Conservation (phyloP, 2,329 filamentous ascomycete species). For the Pyrenophora seminiperda region DNA sequence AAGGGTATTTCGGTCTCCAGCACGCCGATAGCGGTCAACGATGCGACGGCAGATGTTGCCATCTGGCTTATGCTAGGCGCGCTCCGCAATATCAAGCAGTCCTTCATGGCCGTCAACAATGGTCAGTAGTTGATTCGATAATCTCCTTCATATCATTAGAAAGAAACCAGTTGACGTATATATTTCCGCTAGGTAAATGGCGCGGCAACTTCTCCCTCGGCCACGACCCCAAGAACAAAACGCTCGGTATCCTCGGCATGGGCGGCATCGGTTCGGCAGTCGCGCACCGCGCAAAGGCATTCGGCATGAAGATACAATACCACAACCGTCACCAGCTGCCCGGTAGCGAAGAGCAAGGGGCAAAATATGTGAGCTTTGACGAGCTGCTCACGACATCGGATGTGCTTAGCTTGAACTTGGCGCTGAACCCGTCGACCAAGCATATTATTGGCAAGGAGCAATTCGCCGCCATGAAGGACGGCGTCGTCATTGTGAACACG, state of each 20-base stretch:
- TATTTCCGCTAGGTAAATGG: slow-evolving; percentile 45
- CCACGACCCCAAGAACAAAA: slow-evolving; percentile 59
- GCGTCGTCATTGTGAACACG: slow-evolving; percentile 63
- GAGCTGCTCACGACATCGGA: slow-evolving; percentile 60
- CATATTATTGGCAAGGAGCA: slow-evolving; percentile 60
- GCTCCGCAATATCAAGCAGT: slow-evolving; percentile 55
- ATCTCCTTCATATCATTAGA: too few species aligned
- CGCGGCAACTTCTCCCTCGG: slow-evolving; percentile 56
- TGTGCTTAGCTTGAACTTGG: slow-evolving; percentile 61
- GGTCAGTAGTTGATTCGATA: too few species aligned
- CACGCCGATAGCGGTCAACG: slow-evolving; percentile 56
- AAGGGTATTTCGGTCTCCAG: slow-evolving; percentile 53
- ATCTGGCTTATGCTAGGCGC: slow-evolving; percentile 60
- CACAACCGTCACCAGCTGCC: slow-evolving; percentile 57
- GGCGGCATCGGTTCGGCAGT: slow-evolving; percentile 63
- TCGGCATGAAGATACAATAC: slow-evolving; percentile 64
- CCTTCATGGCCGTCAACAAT: slow-evolving; percentile 54
- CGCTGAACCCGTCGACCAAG: slow-evolving; percentile 56
- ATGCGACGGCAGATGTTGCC: slow-evolving; percentile 57
- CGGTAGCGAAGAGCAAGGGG: slow-evolving; percentile 51
- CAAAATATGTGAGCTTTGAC: slow-evolving; percentile 62
- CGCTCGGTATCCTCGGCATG: slow-evolving; percentile 64
- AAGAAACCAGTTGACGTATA: slow-evolving; percentile 20
- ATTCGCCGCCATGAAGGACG: slow-evolving; percentile 61
- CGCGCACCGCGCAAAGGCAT: slow-evolving; percentile 56